Conservation (phyloP, 139 green algal species). For the Chlamydomonas incerta region DNA sequence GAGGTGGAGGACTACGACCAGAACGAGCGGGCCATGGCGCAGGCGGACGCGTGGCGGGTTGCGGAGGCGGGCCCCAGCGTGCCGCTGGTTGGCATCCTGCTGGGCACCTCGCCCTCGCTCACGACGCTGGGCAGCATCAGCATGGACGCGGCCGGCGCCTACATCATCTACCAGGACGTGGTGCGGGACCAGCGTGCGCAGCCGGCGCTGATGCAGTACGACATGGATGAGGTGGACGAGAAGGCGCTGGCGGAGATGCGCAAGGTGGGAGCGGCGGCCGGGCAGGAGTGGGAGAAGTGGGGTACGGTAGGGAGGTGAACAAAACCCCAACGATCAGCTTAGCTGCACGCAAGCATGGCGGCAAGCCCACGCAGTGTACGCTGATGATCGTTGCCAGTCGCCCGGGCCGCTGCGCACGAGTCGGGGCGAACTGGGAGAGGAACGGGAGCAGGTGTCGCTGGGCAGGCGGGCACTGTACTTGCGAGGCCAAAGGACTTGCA, state of each 20-base stretch:
- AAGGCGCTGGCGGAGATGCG: conserved; percentile 21
- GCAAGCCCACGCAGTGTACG: too few species aligned
- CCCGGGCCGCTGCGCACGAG: too few species aligned
- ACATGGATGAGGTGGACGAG: conserved; percentile 59
- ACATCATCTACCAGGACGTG: conserved; percentile 49
- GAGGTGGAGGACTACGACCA: conserved; percentile 15
- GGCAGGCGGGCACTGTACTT: too few species aligned
- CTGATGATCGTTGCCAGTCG: too few species aligned
- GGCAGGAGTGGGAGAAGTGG: background rate
- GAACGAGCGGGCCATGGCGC: conserved; percentile 43
- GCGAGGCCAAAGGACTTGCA: too few species aligned
- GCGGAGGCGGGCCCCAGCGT: background rate
- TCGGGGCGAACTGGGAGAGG: too few species aligned
- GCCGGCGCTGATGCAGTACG: conserved; percentile 47
- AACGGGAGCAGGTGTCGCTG: too few species aligned
- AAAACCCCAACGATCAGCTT: too few species aligned
- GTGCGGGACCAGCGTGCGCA: background rate
- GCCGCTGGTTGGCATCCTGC: conserved; percentile 8
- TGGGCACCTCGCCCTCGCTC: background rate
- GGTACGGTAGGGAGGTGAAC: too few species aligned
- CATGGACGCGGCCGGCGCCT: conserved; percentile 28
- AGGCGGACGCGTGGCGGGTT: background rate
- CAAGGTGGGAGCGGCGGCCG: background rate
- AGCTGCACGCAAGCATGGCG: too few species aligned
- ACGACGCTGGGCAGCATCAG: background rate